Percentiles rank a stretch among this genome's conserved stretches.
Evolutionary conservation across 176 grass and related monocot genomes (phyloP).

Genomic region (Aegilops longissima): DNA sequence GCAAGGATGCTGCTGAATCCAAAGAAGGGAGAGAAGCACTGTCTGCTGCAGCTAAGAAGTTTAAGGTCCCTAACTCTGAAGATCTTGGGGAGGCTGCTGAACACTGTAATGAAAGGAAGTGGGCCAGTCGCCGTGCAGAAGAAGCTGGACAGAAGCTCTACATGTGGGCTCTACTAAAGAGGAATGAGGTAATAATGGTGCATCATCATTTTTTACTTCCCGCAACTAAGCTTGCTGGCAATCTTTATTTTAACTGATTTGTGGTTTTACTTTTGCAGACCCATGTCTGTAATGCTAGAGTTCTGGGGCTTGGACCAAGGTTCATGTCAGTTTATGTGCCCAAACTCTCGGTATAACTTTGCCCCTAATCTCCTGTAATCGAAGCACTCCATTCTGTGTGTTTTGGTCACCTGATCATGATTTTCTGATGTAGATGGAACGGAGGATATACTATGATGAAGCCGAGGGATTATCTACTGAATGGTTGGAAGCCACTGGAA

Average conservation of each 20-base stretch:
- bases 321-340: conserved; percentile 92
- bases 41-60: conserved; percentile 55
- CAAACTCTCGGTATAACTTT: conserved; percentile 69
- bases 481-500: conserved; percentile 82
- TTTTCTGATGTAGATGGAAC: conserved; percentile 72
- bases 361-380: conserved; percentile 19
- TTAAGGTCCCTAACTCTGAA: conserved; percentile 63
- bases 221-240: background rate
- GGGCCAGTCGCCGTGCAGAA: conserved; percentile 75
- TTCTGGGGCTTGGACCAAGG: conserved; percentile 87
- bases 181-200: conserved; percentile 61
- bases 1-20: conserved; percentile 67
- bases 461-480: conserved; percentile 68
- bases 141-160: conserved; percentile 84
- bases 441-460: conserved; percentile 94
- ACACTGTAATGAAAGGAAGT: conserved; percentile 90
- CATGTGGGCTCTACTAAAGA: conserved; percentile 88
- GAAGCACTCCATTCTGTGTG: background rate
- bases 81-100: conserved; percentile 62
- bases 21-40: conserved; percentile 71
- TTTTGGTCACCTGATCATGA: background rate
- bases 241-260: conserved; percentile 19
- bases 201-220: conserved; percentile 14
- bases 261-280: conserved; percentile 53
- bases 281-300: conserved; percentile 66